phyloP scores from a whole-genome alignment of 2,329 filamentous ascomycete species.

The Epichloe aotearoae region DNA sequence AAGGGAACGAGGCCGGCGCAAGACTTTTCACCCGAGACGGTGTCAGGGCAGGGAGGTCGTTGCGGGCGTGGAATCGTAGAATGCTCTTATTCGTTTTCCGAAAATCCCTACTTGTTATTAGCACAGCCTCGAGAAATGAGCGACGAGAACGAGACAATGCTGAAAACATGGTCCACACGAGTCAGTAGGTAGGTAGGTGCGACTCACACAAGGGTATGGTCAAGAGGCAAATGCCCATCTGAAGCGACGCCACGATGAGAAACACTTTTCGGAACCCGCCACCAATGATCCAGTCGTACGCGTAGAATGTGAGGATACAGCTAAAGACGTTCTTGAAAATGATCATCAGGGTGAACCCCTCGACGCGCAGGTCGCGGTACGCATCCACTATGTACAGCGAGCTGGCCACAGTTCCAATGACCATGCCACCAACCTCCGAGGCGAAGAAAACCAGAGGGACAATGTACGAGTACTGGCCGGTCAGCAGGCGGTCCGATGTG shows the following conservation, averaged over 20 bases:
- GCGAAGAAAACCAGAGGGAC: constrained; percentile 73
- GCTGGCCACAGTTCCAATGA: constrained; percentile 75
- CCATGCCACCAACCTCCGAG: constrained; percentile 78
- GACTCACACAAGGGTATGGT: constrained; percentile 69
- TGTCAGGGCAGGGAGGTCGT: constrained; percentile 47
- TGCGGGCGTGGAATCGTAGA: constrained; percentile 62
- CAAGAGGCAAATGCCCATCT: constrained; percentile 61
- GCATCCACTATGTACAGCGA: constrained; percentile 88
- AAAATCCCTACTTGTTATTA: constrained; percentile 47
- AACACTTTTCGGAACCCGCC: constrained; percentile 52
- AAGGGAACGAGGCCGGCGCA: background rate
- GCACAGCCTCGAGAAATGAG: background rate
- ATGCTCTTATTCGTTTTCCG: constrained; percentile 64
- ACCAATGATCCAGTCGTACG: constrained; percentile 67
- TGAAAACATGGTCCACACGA: too few relatives aligned
- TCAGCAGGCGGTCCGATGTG: constrained; percentile 46
- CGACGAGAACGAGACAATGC: too few relatives aligned
- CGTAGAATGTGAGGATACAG: constrained; percentile 71
- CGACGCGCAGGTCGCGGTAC: constrained; percentile 73
- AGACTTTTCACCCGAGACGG: constrained; percentile 14
- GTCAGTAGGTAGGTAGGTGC: too few relatives aligned
- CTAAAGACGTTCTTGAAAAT: constrained; percentile 94
- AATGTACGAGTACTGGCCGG: constrained; percentile 51
- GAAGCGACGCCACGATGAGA: constrained; percentile 58
- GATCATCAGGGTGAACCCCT: constrained; percentile 79